phyloP scores from a whole-genome alignment of 345 rosid genomes.

The Lepidium didymum region DNA sequence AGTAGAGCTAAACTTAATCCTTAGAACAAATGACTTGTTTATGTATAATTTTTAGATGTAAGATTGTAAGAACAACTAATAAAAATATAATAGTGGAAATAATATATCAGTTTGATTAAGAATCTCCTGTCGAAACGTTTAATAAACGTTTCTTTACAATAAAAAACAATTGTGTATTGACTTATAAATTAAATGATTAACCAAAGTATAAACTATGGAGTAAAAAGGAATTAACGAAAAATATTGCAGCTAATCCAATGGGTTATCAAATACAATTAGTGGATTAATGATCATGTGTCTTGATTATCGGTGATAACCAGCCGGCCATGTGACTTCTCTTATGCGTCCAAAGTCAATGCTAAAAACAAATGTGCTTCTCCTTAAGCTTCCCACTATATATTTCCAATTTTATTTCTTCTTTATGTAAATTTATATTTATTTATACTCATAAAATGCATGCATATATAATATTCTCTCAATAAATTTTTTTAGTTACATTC shows the following conservation, averaged over 20 bases:
- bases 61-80: not conserved
- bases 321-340: constrained; percentile 22
- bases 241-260: not conserved
- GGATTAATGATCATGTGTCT: constrained; percentile 17
- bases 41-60: too few relatives aligned
- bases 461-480: not conserved
- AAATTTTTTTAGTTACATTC: not conserved
- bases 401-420: not conserved
- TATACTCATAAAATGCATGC: not conserved
- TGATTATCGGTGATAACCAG: constrained; percentile 25
- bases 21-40: too few relatives aligned
- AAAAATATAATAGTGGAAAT: not conserved
- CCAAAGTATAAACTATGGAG: not conserved
- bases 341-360: constrained; percentile 20
- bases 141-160: not conserved
- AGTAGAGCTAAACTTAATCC: too few relatives aligned
- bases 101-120: not conserved
- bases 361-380: constrained; percentile 19
- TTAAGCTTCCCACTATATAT: constrained; percentile 23
- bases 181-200: not conserved
- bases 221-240: not conserved
- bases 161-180: not conserved
- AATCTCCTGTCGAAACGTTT: not conserved
- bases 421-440: not conserved
- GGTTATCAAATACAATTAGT: constrained; percentile 1